Evolutionary conservation across 2,329 filamentous ascomycete genomes (phyloP).

Genomic region (Dactylonectria estremocensis): DNA sequence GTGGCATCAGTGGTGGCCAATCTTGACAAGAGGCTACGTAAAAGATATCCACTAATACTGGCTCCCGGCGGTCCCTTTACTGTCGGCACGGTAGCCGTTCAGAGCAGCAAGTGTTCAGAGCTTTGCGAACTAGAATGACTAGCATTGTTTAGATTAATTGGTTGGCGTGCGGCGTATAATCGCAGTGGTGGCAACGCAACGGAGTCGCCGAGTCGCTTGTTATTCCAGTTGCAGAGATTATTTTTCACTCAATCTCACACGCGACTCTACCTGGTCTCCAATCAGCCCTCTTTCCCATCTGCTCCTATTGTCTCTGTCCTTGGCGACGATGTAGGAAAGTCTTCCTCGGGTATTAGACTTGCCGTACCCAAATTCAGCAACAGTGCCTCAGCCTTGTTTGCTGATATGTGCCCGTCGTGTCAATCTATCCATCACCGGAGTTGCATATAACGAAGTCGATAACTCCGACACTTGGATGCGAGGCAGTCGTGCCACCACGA

Average conservation of each 20-base stretch:
- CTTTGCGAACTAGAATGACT: neutral
- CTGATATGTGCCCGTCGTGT: neutral
- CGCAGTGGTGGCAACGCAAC: neutral
- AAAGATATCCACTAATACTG: neutral
- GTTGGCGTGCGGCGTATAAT: neutral
- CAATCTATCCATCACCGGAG: conserved; percentile 4
- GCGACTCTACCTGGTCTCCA: neutral
- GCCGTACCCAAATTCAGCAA: conserved; percentile 1
- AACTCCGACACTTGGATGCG: conserved; percentile 4
- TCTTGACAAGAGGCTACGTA: neutral
- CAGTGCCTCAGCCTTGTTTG: neutral
- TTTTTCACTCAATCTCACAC: neutral
- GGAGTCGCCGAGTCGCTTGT: neutral
- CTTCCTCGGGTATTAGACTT: conserved; percentile 1
- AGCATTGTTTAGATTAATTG: neutral
- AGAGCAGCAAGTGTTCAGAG: neutral
- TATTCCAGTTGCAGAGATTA: neutral
- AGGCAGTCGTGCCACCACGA: too few species aligned
- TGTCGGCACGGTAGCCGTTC: neutral
- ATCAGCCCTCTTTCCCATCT: neutral
- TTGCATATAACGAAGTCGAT: conserved; percentile 8
- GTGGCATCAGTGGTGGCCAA: neutral
- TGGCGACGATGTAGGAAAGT: neutral
- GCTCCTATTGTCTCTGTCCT: neutral
- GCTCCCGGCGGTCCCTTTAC: neutral